phyloP scores from a whole-genome alignment of 495 filamentous ascomycete species.

The Umbilicaria muhlenbergii region DNA sequence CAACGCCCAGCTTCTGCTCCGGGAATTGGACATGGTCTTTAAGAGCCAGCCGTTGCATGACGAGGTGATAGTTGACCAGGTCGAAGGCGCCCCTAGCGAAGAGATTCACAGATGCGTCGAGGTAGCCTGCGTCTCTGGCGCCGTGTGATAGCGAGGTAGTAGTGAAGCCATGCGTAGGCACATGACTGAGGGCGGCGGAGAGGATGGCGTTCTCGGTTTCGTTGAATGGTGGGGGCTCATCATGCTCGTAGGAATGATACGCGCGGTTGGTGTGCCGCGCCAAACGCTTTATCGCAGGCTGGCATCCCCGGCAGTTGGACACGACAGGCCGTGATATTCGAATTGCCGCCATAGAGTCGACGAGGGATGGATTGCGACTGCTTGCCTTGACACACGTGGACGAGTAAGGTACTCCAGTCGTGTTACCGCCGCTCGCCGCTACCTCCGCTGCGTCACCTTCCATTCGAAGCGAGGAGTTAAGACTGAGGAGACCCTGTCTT shows the following conservation, averaged over 20 bases:
- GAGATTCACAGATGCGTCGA: constrained; percentile 70
- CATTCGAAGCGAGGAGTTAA: too few relatives aligned
- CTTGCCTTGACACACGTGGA: too few relatives aligned
- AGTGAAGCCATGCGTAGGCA: constrained; percentile 75
- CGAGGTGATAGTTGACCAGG: constrained; percentile 68
- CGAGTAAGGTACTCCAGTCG: too few relatives aligned
- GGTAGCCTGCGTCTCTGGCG: constrained; percentile 68
- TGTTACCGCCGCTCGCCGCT: too few relatives aligned
- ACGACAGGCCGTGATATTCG: too few relatives aligned
- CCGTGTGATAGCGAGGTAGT: constrained; percentile 52
- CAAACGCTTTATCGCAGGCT: too few relatives aligned
- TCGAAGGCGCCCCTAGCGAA: constrained; percentile 67
- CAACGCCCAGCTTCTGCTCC: constrained; percentile 20
- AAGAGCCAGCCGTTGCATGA: constrained; percentile 44
- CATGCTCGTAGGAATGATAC: constrained; percentile 64
- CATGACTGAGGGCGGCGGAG: constrained; percentile 57
- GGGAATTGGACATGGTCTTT: constrained; percentile 31
- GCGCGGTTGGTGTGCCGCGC: constrained; percentile 11
- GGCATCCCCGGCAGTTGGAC: too few relatives aligned
- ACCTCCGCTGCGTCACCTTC: too few relatives aligned
- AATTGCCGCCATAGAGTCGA: too few relatives aligned
- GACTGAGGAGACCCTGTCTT: too few relatives aligned
- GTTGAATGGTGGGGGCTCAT: constrained; percentile 47
- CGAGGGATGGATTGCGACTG: too few relatives aligned
- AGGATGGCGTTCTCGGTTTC: constrained; percentile 64